Conservation (phyloP, 1,139 yeast genomes). For the Groenewaldozyma auringiensis region DNA sequence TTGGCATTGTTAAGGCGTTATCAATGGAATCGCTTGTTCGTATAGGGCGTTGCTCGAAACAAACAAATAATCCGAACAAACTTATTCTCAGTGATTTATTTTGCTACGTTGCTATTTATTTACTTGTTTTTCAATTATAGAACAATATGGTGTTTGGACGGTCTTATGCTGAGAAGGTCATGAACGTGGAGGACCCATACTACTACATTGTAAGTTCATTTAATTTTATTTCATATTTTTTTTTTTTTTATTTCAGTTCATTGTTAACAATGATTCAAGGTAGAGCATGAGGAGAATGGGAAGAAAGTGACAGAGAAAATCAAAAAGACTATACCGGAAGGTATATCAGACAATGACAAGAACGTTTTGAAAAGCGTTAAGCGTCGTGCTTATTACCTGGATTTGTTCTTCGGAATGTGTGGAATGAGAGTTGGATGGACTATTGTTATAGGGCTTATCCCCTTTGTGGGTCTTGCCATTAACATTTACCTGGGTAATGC, state of each 20-base stretch:
- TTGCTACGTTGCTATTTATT: too few species aligned
- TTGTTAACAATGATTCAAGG: constrained; percentile 15
- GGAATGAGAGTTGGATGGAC: constrained; percentile 70
- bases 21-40: too few species aligned
- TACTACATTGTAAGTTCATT: constrained; percentile 9
- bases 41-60: too few species aligned
- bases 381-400: constrained; percentile 54
- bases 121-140: too few species aligned
- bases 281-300: constrained; percentile 22
- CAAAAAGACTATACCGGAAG: constrained; percentile 42
- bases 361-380: constrained; percentile 47
- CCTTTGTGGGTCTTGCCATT: constrained; percentile 52
- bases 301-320: constrained; percentile 18
- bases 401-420: constrained; percentile 52
- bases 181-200: constrained; percentile 8
- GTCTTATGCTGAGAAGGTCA: constrained; percentile 1
- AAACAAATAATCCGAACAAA: too few species aligned
- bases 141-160: too few species aligned
- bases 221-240: constrained; percentile 20
- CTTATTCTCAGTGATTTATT: too few species aligned
- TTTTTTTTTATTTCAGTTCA: constrained; percentile 6
- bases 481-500: constrained; percentile 45
- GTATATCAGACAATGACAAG: constrained; percentile 48
- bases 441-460: constrained; percentile 61
- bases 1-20: too few species aligned